Percentiles rank a stretch among this genome's conserved stretches.
These are phyloP conservation scores for Achaetomium macrosporum DNA, from an alignment of 2,329 filamentous ascomycete genomes.

Conservation along the genomic window DNA sequence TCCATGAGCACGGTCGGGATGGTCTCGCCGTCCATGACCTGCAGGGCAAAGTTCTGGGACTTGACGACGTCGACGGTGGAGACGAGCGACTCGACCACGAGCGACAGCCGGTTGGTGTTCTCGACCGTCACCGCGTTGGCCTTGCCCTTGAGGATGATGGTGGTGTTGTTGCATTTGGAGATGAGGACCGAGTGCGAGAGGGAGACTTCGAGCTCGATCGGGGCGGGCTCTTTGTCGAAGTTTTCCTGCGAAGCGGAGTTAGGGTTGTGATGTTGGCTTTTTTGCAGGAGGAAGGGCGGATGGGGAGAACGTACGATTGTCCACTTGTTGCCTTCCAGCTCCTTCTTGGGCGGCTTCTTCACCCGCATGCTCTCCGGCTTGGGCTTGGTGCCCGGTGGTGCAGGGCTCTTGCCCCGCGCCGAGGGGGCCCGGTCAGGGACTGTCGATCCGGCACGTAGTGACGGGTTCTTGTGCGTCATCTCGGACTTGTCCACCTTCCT, in stretches of 20 bases:
- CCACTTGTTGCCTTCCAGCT: conserved; percentile 89
- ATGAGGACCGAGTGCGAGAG: conserved; percentile 88
- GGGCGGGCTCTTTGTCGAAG: conserved; percentile 67
- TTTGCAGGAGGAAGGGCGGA: too few relatives aligned
- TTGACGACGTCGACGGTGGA: conserved; percentile 94
- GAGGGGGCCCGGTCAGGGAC: conserved; percentile 56
- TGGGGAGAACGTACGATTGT: conserved; percentile 55
- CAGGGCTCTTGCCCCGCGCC: conserved; percentile 71
- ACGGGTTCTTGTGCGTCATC: conserved; percentile 98
- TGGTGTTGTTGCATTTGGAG: conserved; percentile 84
- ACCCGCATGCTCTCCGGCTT: conserved; percentile 80
- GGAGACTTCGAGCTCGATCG: conserved; percentile 74
- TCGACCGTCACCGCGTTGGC: conserved; percentile 96
- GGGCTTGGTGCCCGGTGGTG: conserved; percentile 80
- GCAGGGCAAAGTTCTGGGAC: conserved; percentile 87
- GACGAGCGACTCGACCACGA: conserved; percentile 84
- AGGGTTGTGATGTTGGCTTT: too few relatives aligned
- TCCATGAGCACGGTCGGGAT: conserved; percentile 87
- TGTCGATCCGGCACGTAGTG: conserved; percentile 65
- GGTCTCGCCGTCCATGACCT: conserved; percentile 64
- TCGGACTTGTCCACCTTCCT: conserved; percentile 91
- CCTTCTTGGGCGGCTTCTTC: conserved; percentile 75
- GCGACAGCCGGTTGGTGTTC: conserved; percentile 76
- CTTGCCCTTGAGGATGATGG: conserved; percentile 84
- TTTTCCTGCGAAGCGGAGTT: conserved; percentile 59